A percentile compares a stretch with the other conserved stretches of the same genome.
phyloP scores from a whole-genome alignment of 2,329 filamentous ascomycete genomes.

The Endothia cerciana region DNA sequence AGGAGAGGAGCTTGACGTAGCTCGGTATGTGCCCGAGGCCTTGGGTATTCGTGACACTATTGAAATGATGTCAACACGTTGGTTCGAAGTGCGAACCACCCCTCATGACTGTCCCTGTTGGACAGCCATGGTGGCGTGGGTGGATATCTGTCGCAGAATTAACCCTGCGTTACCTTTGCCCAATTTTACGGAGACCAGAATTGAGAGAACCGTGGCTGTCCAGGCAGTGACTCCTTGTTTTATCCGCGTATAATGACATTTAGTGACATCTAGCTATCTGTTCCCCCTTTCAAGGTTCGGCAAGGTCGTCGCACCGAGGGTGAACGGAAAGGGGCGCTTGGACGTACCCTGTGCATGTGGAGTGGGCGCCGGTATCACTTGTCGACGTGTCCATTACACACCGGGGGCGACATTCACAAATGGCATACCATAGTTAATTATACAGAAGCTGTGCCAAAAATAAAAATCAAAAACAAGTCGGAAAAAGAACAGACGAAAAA shows the following conservation, averaged over 20 bases:
- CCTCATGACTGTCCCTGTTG: background rate
- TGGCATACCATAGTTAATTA: no score
- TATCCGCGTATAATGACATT: background rate
- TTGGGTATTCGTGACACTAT: background rate
- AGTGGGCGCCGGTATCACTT: background rate
- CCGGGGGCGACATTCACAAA: background rate
- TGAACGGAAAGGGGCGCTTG: background rate
- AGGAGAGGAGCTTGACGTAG: background rate
- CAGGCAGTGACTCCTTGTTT: background rate
- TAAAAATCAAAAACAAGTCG: no score
- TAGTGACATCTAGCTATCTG: background rate
- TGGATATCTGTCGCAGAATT: background rate
- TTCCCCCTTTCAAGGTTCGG: background rate
- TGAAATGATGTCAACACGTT: background rate
- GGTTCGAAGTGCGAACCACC: background rate
- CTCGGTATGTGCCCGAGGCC: background rate
- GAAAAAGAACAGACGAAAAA: no score
- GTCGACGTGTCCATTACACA: background rate
- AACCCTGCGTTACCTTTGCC: background rate
- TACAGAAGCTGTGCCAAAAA: background rate
- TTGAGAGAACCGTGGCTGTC: background rate
- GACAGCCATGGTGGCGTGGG: background rate
- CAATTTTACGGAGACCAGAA: background rate
- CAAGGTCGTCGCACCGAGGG: background rate
- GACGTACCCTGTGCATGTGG: background rate